A percentile compares a stretch with the other conserved stretches of the same genome.
Conservation (phyloP, 2,329 filamentous ascomycete species). For the Cladosporium sp. region DNA sequence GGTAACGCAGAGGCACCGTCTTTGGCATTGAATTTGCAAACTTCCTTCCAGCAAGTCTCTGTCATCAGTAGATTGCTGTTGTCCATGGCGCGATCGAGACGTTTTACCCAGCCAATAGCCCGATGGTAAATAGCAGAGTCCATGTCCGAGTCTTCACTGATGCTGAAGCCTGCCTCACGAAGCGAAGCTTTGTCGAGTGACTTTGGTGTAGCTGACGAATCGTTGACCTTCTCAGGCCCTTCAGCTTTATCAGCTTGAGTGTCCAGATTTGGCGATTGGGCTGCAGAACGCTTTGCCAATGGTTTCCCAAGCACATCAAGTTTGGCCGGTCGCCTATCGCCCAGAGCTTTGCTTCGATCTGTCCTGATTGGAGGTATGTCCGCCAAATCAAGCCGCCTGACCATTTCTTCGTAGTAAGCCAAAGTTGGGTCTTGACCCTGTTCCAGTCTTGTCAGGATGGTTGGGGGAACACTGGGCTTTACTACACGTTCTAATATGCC, state of each 20-base stretch:
- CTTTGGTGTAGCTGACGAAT: background rate
- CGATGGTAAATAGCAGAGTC: background rate
- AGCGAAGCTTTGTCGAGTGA: background rate
- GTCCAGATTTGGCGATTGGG: background rate
- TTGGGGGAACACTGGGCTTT: background rate
- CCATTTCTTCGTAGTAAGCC: background rate
- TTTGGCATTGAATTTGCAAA: constrained; percentile 10
- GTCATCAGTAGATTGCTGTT: constrained; percentile 16
- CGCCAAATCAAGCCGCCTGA: constrained; percentile 2
- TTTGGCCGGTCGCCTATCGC: background rate
- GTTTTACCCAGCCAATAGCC: constrained; percentile 12
- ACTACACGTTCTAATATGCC: background rate
- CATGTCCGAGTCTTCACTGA: background rate
- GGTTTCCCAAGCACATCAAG: background rate
- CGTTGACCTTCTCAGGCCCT: background rate
- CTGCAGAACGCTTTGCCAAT: background rate
- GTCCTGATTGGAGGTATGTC: constrained; percentile 2
- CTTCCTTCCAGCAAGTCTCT: constrained; percentile 19
- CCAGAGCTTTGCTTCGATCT: constrained; percentile 1
- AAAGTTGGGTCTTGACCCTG: constrained; percentile 1
- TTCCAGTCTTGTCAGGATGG: background rate
- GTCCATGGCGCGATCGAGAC: constrained; percentile 20
- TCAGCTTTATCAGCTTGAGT: background rate
- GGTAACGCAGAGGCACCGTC: constrained; percentile 19
- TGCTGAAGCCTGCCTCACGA: constrained; percentile 4